Percentiles rank a stretch among this genome's conserved stretches.
Conservation (phyloP, 2,329 filamentous ascomycete genomes). For the Paracorniculantispora psalliotae region DNA sequence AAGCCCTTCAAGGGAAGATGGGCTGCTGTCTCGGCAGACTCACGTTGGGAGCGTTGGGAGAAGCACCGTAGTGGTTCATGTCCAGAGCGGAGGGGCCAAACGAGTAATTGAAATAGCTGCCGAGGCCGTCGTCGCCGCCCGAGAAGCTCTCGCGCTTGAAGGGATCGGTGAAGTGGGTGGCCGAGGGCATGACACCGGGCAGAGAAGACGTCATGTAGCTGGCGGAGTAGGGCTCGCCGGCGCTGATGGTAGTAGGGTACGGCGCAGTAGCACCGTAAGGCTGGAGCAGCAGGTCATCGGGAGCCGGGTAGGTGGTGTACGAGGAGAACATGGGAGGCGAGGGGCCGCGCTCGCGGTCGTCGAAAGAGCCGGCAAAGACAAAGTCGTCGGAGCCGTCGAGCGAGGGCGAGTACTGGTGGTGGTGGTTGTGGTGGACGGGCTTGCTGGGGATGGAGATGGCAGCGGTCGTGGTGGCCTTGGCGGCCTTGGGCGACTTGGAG, state of each 20-base stretch:
- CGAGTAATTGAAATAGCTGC: constrained; percentile 67
- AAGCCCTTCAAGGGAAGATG: constrained; percentile 19
- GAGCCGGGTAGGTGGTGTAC: constrained; percentile 64
- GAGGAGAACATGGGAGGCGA: constrained; percentile 62
- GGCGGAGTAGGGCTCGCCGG: constrained; percentile 44
- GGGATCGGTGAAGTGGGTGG: constrained; percentile 58
- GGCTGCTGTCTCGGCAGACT: constrained; percentile 36
- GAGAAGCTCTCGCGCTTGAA: constrained; percentile 61
- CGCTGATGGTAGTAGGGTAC: constrained; percentile 48
- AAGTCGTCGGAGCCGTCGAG: constrained; percentile 59
- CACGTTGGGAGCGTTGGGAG: constrained; percentile 72
- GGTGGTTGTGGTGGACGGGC: constrained; percentile 39
- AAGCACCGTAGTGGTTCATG: constrained; percentile 54
- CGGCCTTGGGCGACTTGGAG: constrained; percentile 23
- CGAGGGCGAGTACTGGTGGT: constrained; percentile 60
- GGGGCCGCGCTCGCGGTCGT: constrained; percentile 63
- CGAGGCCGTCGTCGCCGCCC: constrained; percentile 51
- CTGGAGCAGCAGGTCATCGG: constrained; percentile 59
- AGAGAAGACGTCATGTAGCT: constrained; percentile 50
- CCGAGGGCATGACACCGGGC: constrained; percentile 57
- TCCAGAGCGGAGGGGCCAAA: constrained; percentile 61
- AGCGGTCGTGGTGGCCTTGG: constrained; percentile 10
- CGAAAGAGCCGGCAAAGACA: constrained; percentile 56
- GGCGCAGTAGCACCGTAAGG: constrained; percentile 51
- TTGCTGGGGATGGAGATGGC: constrained; percentile 28